phyloP scores from a whole-genome alignment of 1,139 yeast genomes.

The Pneumocystis oryctolagi region DNA sequence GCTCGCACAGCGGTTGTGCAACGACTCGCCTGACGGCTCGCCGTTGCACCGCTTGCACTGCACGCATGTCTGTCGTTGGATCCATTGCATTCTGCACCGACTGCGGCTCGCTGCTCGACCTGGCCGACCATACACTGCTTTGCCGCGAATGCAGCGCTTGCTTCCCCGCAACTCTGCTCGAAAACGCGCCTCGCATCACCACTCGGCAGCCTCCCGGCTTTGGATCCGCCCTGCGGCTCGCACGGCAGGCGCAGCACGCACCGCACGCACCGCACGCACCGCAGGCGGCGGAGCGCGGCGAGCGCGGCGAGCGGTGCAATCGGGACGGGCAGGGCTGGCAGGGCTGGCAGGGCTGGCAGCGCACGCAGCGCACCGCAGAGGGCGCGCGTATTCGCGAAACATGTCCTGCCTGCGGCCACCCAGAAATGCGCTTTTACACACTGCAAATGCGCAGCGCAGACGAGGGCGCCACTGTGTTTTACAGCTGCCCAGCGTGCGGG shows the following conservation, averaged over 20 bases:
- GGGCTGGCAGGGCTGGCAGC: not conserved
- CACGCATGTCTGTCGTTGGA: not conserved
- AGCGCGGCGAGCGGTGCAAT: not conserved
- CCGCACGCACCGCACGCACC: not conserved
- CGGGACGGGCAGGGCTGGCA: not conserved
- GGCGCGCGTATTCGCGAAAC: constrained; percentile 55
- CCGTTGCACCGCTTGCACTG: too few species aligned
- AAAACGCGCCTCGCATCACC: not conserved
- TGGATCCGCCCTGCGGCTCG: not conserved
- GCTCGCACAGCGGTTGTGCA: too few species aligned
- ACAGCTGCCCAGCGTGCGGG: constrained; percentile 90
- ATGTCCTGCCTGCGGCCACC: constrained; percentile 95
- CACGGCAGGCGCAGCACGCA: not conserved
- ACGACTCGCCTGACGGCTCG: too few species aligned
- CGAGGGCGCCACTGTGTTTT: constrained; percentile 65
- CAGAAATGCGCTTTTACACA: constrained; percentile 95
- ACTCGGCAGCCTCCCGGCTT: not conserved
- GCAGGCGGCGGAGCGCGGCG: not conserved
- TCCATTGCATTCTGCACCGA: not conserved
- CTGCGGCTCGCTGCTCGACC: not conserved
- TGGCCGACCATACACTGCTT: not conserved
- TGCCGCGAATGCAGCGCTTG: not conserved
- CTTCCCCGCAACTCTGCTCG: not conserved
- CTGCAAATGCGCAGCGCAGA: constrained; percentile 93
- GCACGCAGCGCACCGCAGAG: constrained; percentile 13